A percentile compares a stretch with the other conserved stretches of the same genome.
Evolutionary conservation across 164 flowering plant genomes (phyloP).

Genomic region (Paratinospora sagittata): DNA sequence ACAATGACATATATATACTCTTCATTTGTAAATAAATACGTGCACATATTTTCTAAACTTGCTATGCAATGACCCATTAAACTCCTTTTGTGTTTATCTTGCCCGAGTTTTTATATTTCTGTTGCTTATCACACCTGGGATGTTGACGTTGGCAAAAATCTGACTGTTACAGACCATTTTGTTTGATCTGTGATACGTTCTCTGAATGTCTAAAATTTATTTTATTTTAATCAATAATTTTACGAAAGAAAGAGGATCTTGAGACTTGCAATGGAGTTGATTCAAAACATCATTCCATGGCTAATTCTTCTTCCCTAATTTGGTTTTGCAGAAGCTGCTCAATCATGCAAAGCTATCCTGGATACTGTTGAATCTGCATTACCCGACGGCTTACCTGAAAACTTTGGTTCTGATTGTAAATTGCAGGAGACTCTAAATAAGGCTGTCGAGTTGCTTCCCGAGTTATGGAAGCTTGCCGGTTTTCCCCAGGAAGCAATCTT

Average conservation of each 20-base stretch:
- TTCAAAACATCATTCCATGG: neutral
- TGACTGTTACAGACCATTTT: no score
- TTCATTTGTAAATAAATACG: neutral
- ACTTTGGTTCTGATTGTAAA: slow-evolving; percentile 51
- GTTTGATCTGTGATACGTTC: neutral
- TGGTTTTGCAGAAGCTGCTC: slow-evolving; percentile 85
- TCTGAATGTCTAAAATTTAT: neutral
- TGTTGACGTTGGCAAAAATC: no score
- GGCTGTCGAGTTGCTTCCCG: slow-evolving; percentile 86
- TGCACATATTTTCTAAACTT: neutral
- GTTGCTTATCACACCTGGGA: no score
- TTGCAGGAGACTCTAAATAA: slow-evolving; percentile 66
- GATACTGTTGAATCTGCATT: slow-evolving; percentile 81
- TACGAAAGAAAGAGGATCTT: neutral
- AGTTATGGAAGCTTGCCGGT: slow-evolving; percentile 66
- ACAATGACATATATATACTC: neutral
- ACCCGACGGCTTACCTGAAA: slow-evolving; percentile 72
- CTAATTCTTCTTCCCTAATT: slow-evolving; percentile 20
- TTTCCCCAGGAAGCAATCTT: slow-evolving; percentile 54
- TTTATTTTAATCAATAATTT: neutral
- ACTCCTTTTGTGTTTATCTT: no score
- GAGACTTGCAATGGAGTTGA: neutral
- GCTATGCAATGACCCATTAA: neutral
- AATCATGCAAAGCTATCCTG: slow-evolving; percentile 69
- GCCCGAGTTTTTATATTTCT: no score